Evolutionary conservation across 2,329 filamentous ascomycete genomes (phyloP).

Genomic region (Arthrobotrys megalospora): DNA sequence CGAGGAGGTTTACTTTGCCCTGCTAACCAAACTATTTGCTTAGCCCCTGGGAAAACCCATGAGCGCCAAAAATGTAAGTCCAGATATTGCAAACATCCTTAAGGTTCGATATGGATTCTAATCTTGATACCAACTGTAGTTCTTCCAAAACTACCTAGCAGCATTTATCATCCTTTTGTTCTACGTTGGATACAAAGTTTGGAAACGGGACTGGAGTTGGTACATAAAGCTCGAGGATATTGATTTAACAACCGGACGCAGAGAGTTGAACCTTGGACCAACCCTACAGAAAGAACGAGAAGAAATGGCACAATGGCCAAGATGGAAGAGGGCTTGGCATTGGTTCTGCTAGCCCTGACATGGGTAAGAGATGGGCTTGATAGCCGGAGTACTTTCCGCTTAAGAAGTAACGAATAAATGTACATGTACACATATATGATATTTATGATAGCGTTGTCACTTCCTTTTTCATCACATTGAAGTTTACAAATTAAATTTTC

Average conservation of each 20-base stretch:
- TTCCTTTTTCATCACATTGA: too few species aligned
- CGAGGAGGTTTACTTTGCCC: too few species aligned
- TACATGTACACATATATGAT: conserved; percentile 1
- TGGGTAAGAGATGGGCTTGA: background rate
- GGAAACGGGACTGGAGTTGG: conserved; percentile 75
- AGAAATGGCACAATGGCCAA: conserved; percentile 39
- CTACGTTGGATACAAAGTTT: conserved; percentile 74
- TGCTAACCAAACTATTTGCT: background rate
- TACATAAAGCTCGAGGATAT: conserved; percentile 71
- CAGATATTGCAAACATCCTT: conserved; percentile 65
- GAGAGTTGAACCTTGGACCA: conserved; percentile 44
- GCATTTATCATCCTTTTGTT: conserved; percentile 72
- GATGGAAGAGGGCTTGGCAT: conserved; percentile 49
- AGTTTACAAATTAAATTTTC: too few species aligned
- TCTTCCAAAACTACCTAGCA: conserved; percentile 73
- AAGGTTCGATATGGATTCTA: background rate
- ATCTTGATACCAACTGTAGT: conserved; percentile 63
- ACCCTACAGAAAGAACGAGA: conserved; percentile 44
- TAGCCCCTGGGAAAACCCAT: conserved; percentile 41
- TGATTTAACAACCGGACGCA: conserved; percentile 76
- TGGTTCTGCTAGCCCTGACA: conserved; percentile 31
- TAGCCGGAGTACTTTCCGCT: background rate
- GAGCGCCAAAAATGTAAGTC: conserved; percentile 52
- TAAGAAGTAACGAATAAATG: too few species aligned
- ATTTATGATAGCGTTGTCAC: background rate